These are phyloP conservation scores for Santalum album DNA, from an alignment of 164 flowering plant genomes.

Conservation along the genomic window DNA sequence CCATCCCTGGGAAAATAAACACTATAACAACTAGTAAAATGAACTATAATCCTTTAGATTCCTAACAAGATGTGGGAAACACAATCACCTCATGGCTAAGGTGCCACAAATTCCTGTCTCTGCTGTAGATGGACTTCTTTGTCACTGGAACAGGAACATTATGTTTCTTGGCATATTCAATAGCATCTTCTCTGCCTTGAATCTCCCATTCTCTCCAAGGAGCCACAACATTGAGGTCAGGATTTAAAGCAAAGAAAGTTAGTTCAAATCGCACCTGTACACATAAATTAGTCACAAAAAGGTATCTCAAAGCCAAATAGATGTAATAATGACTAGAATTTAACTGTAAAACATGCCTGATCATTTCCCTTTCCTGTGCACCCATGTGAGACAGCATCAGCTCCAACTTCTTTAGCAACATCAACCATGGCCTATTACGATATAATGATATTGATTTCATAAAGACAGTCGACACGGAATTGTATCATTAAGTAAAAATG, in stretches of 20 bases:
- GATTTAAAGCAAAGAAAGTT: conserved; percentile 85
- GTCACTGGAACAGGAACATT: conserved; percentile 93
- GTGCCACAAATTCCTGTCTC: conserved; percentile 96
- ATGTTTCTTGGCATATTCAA: conserved; percentile 92
- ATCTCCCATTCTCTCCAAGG: conserved; percentile 99
- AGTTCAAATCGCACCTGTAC: conserved; percentile 92
- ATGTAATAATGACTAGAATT: not conserved
- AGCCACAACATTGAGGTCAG: conserved; percentile 86
- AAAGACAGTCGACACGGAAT: too few species aligned
- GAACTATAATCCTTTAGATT: too few species aligned
- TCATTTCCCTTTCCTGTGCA: conserved; percentile 99
- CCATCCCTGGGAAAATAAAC: too few species aligned
- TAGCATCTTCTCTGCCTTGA: conserved; percentile 89
- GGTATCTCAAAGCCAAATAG: not conserved
- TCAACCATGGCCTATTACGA: conserved; percentile 80
- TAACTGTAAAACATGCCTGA: conserved; percentile 39
- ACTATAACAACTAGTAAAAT: too few species aligned
- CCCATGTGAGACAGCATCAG: conserved; percentile 97
- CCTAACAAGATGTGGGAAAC: too few species aligned
- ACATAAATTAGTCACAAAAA: too few species aligned
- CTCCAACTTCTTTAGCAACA: conserved; percentile 94
- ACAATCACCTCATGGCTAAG: conserved; percentile 90
- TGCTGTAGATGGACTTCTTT: conserved; percentile 92
- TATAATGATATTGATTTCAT: too few species aligned
- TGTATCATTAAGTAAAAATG: too few species aligned